A percentile compares a stretch with the other conserved stretches of the same genome.
Evolutionary conservation across 352 stramenopile genomes (phyloP).

Genomic region (Pythium graminicola): DNA sequence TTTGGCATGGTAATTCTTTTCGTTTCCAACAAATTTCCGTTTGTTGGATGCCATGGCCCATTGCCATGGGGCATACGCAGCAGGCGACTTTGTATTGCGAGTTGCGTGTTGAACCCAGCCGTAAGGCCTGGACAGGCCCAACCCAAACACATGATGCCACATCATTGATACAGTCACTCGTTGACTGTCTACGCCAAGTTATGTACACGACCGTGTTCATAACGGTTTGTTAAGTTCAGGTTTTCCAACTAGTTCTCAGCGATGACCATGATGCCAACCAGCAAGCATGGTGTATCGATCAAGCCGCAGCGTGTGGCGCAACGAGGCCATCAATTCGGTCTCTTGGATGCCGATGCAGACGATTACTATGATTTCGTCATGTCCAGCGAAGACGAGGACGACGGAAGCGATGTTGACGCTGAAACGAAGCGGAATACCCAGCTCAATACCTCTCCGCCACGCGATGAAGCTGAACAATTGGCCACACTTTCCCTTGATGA

Average conservation of each 20-base stretch:
- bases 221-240: not conserved
- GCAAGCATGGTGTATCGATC: not conserved
- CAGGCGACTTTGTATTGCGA: no score
- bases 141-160: no score
- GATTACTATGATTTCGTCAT: conserved; percentile 55
- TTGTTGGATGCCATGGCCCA: no score
- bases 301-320: not conserved
- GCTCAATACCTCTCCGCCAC: not conserved
- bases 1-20: no score
- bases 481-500: not conserved
- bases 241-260: not conserved
- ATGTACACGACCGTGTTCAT: no score
- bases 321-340: conserved; percentile 12
- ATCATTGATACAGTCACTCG: no score
- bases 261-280: not conserved
- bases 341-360: conserved; percentile 27
- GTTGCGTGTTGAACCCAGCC: no score
- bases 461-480: conserved; percentile 13
- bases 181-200: no score
- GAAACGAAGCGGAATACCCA: conserved; percentile 20
- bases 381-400: conserved; percentile 49
- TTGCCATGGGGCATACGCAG: no score
- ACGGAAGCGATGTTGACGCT: conserved; percentile 25
- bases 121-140: no score
- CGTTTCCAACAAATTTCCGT: no score